Evolutionary conservation across 257 asterid species (phyloP).

Genomic region (Mitragyna speciosa): DNA sequence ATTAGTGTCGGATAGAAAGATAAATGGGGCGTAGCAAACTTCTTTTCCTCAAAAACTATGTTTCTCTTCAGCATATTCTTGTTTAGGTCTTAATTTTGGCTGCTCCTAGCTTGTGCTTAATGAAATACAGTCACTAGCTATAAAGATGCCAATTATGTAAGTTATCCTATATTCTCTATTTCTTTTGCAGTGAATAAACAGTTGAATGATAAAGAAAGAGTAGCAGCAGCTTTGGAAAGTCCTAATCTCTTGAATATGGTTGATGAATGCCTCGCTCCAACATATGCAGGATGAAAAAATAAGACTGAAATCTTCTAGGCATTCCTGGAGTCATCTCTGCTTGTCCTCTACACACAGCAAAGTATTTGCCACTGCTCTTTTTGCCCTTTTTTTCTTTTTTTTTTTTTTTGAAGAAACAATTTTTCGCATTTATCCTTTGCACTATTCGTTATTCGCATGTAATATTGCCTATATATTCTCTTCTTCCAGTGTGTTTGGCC

Average conservation of each 20-base stretch:
- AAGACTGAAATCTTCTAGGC: no score
- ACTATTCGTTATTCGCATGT: background rate
- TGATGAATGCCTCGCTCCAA: slow-evolving; percentile 82
- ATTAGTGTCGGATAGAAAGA: no score
- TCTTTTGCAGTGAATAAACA: slow-evolving; percentile 77
- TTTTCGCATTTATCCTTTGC: background rate
- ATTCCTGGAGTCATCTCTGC: background rate
- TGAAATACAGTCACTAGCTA: background rate
- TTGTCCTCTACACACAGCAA: background rate
- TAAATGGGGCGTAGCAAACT: no score
- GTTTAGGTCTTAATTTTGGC: background rate
- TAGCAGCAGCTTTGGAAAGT: slow-evolving; percentile 91
- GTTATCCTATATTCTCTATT: background rate
- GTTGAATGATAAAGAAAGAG: slow-evolving; percentile 93
- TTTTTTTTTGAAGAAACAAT: background rate
- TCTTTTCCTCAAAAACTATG: no score
- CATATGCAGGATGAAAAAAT: slow-evolving; percentile 40
- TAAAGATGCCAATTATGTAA: background rate
- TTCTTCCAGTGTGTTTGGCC: background rate
- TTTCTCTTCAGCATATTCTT: no score
- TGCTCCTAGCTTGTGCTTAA: background rate
- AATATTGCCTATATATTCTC: background rate
- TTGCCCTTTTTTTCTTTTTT: background rate
- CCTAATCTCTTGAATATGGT: slow-evolving; percentile 76
- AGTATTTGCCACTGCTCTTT: background rate